Conservation (phyloP, 768 basidiomycete species). For the Tylopilus sp. region DNA sequence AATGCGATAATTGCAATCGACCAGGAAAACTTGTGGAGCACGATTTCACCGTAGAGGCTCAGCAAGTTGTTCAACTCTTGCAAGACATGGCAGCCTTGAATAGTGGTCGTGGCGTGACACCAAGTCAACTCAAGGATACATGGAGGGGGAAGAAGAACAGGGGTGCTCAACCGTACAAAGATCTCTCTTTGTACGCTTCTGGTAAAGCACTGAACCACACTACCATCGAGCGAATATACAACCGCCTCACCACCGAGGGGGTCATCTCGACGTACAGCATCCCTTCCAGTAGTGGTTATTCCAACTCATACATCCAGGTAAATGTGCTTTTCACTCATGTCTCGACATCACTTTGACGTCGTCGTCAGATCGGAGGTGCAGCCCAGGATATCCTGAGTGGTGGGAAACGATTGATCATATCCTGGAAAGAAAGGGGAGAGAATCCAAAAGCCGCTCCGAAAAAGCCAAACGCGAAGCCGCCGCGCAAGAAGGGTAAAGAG, state of each 20-base stretch:
- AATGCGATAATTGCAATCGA: constrained; percentile 83
- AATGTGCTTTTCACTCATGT: background rate
- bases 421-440: constrained; percentile 27
- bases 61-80: constrained; percentile 56
- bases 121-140: constrained; percentile 54
- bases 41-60: constrained; percentile 63
- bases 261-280: constrained; percentile 47
- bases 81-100: constrained; percentile 40
- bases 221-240: constrained; percentile 64
- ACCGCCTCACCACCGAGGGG: constrained; percentile 48
- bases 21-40: constrained; percentile 40
- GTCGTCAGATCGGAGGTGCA: constrained; percentile 14
- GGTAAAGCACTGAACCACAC: constrained; percentile 48
- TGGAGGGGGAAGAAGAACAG: constrained; percentile 60
- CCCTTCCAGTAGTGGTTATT: constrained; percentile 47
- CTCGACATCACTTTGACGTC: background rate
- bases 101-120: constrained; percentile 52
- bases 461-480: constrained; percentile 7
- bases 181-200: constrained; percentile 51
- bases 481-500: constrained; percentile 22
- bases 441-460: constrained; percentile 5
- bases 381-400: constrained; percentile 23
- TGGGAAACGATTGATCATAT: constrained; percentile 16
- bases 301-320: constrained; percentile 53
- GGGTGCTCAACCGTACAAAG: constrained; percentile 42